Conservation (phyloP, 371 early-diverging fungal species). For the Mucor racemosus region DNA sequence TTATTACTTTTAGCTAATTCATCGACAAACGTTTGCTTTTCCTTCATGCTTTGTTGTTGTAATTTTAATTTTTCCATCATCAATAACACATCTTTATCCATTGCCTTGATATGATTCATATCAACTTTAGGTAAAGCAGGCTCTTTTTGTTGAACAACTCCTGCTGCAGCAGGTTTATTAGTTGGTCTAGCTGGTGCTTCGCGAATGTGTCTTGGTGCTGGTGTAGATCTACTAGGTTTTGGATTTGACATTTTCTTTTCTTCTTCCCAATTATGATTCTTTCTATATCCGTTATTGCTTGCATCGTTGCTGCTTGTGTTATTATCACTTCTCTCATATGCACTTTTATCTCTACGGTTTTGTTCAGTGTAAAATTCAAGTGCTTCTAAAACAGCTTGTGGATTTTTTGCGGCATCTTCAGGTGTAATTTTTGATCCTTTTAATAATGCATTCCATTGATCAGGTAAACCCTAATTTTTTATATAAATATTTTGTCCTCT, state of each 20-base stretch:
- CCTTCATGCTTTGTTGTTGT: constrained; percentile 10
- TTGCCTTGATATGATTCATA: constrained; percentile 9
- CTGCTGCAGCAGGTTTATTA: neutral
- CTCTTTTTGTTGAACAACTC: neutral
- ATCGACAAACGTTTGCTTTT: neutral
- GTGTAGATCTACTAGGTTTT: constrained; percentile 34
- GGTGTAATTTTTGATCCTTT: constrained; percentile 92
- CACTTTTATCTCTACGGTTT: constrained; percentile 55
- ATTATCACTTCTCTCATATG: constrained; percentile 31
- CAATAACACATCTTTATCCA: constrained; percentile 22
- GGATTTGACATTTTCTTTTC: constrained; percentile 20
- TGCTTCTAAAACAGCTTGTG: constrained; percentile 97
- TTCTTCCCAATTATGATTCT: constrained; percentile 7
- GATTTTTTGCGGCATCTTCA: constrained; percentile 95
- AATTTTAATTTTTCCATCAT: constrained; percentile 26
- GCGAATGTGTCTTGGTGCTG: constrained; percentile 31
- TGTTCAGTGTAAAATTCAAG: constrained; percentile 95
- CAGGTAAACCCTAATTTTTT: constrained; percentile 80
- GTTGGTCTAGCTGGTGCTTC: constrained; percentile 25
- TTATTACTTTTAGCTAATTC: neutral
- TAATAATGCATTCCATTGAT: constrained; percentile 91
- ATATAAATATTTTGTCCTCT: neutral
- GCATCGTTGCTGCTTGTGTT: neutral
- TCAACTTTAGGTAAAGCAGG: constrained; percentile 14
- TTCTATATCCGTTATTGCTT: neutral